Evolutionary conservation across 2,329 filamentous ascomycete species (phyloP).

Genomic region (Drechslerella coelobrocha): DNA sequence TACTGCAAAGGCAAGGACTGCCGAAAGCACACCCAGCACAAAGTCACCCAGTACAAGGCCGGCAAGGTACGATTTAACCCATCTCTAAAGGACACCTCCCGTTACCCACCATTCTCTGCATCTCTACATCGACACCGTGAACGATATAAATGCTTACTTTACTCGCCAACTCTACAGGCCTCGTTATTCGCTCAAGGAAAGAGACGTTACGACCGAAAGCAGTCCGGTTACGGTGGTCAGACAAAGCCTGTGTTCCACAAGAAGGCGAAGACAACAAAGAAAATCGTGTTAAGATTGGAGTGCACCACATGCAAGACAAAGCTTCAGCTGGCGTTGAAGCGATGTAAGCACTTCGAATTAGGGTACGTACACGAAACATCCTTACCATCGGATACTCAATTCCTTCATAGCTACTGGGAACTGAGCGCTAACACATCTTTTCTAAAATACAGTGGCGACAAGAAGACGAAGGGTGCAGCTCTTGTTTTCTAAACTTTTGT

Average conservation of each 20-base stretch:
- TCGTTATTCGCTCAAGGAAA: slow-evolving; percentile 98
- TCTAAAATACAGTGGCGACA: slow-evolving; percentile 80
- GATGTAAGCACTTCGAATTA: slow-evolving; percentile 99
- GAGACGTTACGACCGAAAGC: slow-evolving; percentile 99
- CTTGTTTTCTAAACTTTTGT: slow-evolving; percentile 91
- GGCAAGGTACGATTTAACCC: slow-evolving; percentile 76
- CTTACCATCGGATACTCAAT: slow-evolving; percentile 1
- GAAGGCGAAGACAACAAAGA: slow-evolving; percentile 99
- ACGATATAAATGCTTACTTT: too few species aligned
- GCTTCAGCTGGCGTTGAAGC: slow-evolving; percentile 94
- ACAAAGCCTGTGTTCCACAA: slow-evolving; percentile 99
- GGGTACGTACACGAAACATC: slow-evolving; percentile 72
- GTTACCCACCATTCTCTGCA: slow-evolving; percentile 10
- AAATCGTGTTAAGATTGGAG: slow-evolving; percentile 97
- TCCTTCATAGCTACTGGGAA: background rate
- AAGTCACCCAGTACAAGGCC: slow-evolving; percentile 96
- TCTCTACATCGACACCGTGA: slow-evolving; percentile 13
- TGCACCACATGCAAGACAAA: slow-evolving; percentile 98
- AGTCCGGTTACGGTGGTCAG: slow-evolving; percentile 99
- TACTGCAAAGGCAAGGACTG: slow-evolving; percentile 97
- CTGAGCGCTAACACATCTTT: slow-evolving; percentile 49
- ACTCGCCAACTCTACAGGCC: slow-evolving; percentile 66
- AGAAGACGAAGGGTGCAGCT: slow-evolving; percentile 99
- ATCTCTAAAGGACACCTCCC: too few species aligned
- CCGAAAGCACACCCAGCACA: slow-evolving; percentile 89